These are phyloP conservation scores for Xylaria polymorpha DNA, from an alignment of 2,329 filamentous ascomycete species.

Conservation along the genomic window DNA sequence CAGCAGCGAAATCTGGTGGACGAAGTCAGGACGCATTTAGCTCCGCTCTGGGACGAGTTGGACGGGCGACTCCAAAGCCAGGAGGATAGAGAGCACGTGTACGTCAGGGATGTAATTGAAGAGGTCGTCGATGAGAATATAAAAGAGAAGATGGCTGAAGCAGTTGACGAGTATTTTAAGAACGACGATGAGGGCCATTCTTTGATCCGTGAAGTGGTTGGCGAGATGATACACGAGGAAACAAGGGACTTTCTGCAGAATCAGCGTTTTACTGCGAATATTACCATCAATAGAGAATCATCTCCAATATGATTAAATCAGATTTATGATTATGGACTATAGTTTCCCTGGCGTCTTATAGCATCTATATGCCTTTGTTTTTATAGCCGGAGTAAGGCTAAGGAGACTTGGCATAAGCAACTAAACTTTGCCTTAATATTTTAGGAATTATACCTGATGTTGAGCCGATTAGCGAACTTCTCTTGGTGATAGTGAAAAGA, in stretches of 20 bases:
- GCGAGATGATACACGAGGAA: conserved; percentile 22
- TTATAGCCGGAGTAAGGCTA: too few species aligned
- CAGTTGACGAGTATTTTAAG: conserved; percentile 24
- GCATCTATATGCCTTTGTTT: neutral
- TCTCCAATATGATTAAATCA: neutral
- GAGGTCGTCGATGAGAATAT: conserved; percentile 29
- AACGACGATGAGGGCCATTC: conserved; percentile 18
- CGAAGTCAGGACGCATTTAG: conserved; percentile 27
- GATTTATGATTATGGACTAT: neutral
- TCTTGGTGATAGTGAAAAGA: too few species aligned
- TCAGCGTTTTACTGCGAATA: conserved; percentile 20
- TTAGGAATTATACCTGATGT: too few species aligned
- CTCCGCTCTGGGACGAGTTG: conserved; percentile 30
- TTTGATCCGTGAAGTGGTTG: conserved; percentile 17
- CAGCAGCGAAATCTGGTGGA: conserved; percentile 22
- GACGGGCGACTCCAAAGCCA: conserved; percentile 27
- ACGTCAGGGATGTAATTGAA: conserved; percentile 26
- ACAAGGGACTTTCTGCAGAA: conserved; percentile 18
- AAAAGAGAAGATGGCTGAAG: conserved; percentile 23
- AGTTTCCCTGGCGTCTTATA: neutral
- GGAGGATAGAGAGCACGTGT: conserved; percentile 24
- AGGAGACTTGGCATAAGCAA: too few species aligned
- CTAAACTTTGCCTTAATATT: too few species aligned
- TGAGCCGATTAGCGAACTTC: too few species aligned
- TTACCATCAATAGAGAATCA: conserved; percentile 11